A percentile compares a stretch with the other conserved stretches of the same genome.
Conservation (phyloP, 306 rosid species). For the Cucumis hystrix region DNA sequence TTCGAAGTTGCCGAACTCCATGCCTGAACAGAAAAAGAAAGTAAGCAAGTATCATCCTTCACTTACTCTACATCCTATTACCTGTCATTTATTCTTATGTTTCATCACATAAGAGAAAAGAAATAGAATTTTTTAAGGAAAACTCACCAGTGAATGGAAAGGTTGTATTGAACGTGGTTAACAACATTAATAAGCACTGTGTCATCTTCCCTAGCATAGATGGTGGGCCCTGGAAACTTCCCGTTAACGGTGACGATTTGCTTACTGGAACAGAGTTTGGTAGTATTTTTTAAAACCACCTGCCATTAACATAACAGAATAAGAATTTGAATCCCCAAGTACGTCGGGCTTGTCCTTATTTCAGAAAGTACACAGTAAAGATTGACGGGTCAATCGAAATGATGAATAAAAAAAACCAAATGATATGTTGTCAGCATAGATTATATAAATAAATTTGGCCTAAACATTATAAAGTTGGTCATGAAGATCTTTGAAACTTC, state of each 20-base stretch:
- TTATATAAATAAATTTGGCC: neutral
- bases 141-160: constrained; percentile 63
- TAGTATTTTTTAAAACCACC: constrained; percentile 52
- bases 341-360: no score
- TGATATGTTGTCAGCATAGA: neutral
- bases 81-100: neutral
- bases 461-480: neutral
- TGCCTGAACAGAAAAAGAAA: constrained; percentile 36
- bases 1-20: constrained; percentile 61
- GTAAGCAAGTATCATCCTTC: neutral
- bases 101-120: neutral
- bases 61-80: neutral
- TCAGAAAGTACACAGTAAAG: neutral
- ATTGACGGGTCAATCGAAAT: neutral
- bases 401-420: neutral
- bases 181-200: constrained; percentile 58
- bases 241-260: constrained; percentile 67
- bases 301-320: constrained; percentile 10
- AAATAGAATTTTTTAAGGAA: neutral
- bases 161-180: constrained; percentile 53
- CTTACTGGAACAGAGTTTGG: constrained; percentile 53
- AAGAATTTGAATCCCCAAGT: neutral
- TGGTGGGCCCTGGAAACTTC: constrained; percentile 77
- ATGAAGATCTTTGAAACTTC: neutral
- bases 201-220: constrained; percentile 79